Evolutionary conservation across 345 rosid species (phyloP), one percentile per base, ranked within the genome.

Genomic region (Crucihimalaya himalaica): DNA sequence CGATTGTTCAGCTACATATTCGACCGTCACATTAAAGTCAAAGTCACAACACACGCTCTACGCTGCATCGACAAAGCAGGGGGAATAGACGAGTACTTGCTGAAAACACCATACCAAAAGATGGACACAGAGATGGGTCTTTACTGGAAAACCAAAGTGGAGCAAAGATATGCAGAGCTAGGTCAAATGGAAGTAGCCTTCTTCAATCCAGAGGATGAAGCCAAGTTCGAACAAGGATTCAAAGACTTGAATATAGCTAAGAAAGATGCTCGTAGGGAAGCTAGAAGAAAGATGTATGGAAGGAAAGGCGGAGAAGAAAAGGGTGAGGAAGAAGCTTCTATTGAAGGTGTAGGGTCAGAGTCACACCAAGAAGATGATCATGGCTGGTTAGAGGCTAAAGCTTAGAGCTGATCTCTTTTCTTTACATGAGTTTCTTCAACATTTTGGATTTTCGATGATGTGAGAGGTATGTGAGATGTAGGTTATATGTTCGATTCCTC

Each of bases 11-110:
- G 98, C 79, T 95, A 90, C 83, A 86, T 92, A 71, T 78, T 88
- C 13, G 97, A 92, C 71, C 96, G 94, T 1, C 98, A 95, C 70
- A 87, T 95, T 71, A 86, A 86, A 66, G 87, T 92, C n/a, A 90
- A 95, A 80, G 92, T 95, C 50, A 92, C 99, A 0, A 90, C 86
- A 12, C 97, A 95, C 43, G 97, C 99, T 27, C 86, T 92, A 13
- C 97, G 99, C 35, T 95, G 97, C 92, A 87, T 95, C 16, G 99
- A 95, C 83, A 95, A 92, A 82, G 98, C 89, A 46, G 99, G 97
- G 51, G 99, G 99, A 19, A 84, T 92, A n/a, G 99, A 95, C 45
- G 99, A 95, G 84, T 95, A 95, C 80, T 77, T 95, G 70, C 85
- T 95, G 28, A 92, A 86, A 79, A 92, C 98, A 68, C 99, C 99